Evolutionary conservation across 805 yeast genomes (phyloP).

Genomic region (Priceomyces melissophilus): DNA sequence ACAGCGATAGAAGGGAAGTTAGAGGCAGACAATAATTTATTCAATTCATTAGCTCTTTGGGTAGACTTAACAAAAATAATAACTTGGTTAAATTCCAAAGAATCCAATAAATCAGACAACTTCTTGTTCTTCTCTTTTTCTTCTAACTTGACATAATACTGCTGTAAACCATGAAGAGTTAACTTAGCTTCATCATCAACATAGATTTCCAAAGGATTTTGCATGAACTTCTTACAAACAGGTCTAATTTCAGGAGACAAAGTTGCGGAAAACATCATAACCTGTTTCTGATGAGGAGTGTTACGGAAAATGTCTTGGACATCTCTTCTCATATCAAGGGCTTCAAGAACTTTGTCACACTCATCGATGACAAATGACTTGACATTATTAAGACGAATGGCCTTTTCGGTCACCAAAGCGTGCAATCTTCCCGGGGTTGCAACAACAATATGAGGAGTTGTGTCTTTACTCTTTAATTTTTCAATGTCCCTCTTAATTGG

Average conservation of each 20-base stretch:
- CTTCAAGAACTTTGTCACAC: conserved; percentile 96
- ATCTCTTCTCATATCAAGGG: conserved; percentile 93
- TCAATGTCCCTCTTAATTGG: conserved; percentile 83
- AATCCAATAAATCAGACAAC: conserved; percentile 87
- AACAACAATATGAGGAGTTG: conserved; percentile 94
- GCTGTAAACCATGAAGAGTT: conserved; percentile 97
- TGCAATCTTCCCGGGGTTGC: conserved; percentile 98
- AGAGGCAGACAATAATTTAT: conserved; percentile 82
- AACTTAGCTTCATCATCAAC: conserved; percentile 97
- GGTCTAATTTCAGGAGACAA: conserved; percentile 92
- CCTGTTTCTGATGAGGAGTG: conserved; percentile 98
- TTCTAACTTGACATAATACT: conserved; percentile 83
- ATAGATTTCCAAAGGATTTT: conserved; percentile 93
- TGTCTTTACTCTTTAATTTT: conserved; percentile 83
- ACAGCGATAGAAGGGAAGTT: conserved; percentile 97
- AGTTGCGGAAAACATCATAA: conserved; percentile 99
- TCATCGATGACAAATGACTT: conserved; percentile 96
- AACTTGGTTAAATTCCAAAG: conserved; percentile 95
- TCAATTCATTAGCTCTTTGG: conserved; percentile 86
- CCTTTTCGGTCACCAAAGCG: conserved; percentile 89
- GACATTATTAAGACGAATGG: conserved; percentile 79
- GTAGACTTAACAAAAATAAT: conserved; percentile 93
- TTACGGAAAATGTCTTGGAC: conserved; percentile 97
- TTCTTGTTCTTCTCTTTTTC: conserved; percentile 93
- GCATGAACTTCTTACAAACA: conserved; percentile 96